Conservation (phyloP, 2,329 filamentous ascomycete species). For the Calonectria pseudoreteaudii region DNA sequence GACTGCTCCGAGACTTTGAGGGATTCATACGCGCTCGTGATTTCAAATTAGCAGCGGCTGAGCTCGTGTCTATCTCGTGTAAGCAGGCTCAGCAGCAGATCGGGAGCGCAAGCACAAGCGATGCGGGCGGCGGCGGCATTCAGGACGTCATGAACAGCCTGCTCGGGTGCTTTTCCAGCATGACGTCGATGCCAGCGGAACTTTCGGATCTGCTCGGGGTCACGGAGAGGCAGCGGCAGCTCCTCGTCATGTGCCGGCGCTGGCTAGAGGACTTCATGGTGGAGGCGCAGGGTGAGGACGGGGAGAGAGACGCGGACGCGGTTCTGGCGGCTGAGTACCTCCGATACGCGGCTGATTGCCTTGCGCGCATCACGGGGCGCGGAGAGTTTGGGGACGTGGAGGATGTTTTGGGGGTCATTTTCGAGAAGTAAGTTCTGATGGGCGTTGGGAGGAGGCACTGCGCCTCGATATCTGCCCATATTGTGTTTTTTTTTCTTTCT, state of each 20-base stretch:
- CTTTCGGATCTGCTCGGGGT: constrained; percentile 90
- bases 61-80: constrained; percentile 75
- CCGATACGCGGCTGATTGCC: constrained; percentile 80
- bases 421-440: constrained; percentile 82
- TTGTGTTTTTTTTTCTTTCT: constrained; percentile 5
- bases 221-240: constrained; percentile 87
- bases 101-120: constrained; percentile 27
- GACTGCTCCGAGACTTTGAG: constrained; percentile 56
- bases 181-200: constrained; percentile 78
- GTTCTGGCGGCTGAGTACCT: constrained; percentile 92
- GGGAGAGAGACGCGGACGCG: constrained; percentile 75
- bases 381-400: constrained; percentile 92
- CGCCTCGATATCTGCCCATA: constrained; percentile 13
- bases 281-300: constrained; percentile 59
- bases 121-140: constrained; percentile 74
- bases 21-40: constrained; percentile 27
- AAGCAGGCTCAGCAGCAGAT: constrained; percentile 65
- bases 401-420: constrained; percentile 95
- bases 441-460: background rate
- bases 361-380: constrained; percentile 89
- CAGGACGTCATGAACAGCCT: constrained; percentile 76
- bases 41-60: constrained; percentile 48
- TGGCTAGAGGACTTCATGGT: constrained; percentile 80
- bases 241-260: constrained; percentile 78
- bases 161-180: constrained; percentile 72